Evolutionary conservation across 2,329 filamentous ascomycete genomes (phyloP), one percentile per base, ranked within the genome.

Genomic region (Ophiostoma sp.): DNA sequence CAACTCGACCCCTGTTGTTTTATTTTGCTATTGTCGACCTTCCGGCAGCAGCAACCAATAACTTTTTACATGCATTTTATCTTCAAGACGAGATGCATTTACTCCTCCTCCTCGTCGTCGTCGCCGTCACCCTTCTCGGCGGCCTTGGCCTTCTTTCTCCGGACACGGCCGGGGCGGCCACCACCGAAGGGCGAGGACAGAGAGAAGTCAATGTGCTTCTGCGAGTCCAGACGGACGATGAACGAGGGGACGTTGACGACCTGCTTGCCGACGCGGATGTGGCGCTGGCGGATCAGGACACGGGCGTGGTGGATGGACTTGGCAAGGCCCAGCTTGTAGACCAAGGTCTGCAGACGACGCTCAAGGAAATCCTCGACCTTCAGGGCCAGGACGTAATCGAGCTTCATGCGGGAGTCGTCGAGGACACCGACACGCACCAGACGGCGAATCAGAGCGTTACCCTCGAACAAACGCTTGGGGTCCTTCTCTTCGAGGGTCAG

Each of bases 141-240:
- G 76, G 95, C 92, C 86, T 92, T 94, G 82, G 93, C 92, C 93
- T 98, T 99, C 95, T 98, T 99, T 88, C 95, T 96, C 83, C 92
- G 89, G 79, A 97, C 94, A 88, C 95, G 95, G 76, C 95, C 95
- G 78, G 93, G 92, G 77, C 95, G 93, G 80, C 95, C 95, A 81
- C 93, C 93, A 83, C 95, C 95, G 78, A 97, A 97, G 81, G 95
- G 94, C 80, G 94, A 98, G 84, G 90, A 96, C 75, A 99, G 89
- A 73, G 95, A 87, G 82, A 99, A 98, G 87, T 99, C 95, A 78
- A 99, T 98, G 90, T 99, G 95, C 92, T 99, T 99, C 90, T 99
- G 95, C 78, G 93, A 97, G 87, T 99, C 95, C 79, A 99, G 92
- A 85, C 95, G 95, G 83, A 99, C 95, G 81, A 99, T 90, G 90